phyloP scores from a whole-genome alignment of 306 rosid genomes.

The Sicyos baderoa region DNA sequence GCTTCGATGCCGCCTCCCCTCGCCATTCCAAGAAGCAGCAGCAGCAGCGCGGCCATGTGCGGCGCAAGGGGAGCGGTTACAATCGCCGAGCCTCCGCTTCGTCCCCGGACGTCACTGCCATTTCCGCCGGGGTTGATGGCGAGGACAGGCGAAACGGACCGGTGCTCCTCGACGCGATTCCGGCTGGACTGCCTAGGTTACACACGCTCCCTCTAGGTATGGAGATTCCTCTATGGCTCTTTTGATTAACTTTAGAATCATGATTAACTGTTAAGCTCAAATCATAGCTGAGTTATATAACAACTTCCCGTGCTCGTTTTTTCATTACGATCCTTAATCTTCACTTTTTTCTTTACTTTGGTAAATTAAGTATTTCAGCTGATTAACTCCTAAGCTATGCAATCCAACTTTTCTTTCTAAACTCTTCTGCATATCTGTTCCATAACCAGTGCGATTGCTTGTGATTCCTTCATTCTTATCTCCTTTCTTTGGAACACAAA shows the following conservation, averaged over 20 bases:
- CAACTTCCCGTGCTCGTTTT: not conserved
- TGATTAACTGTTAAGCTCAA: not conserved
- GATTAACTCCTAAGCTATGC: not conserved
- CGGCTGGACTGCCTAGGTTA: slow-evolving; percentile 69
- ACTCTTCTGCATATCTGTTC: not conserved
- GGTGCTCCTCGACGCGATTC: slow-evolving; percentile 56
- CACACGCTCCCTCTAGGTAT: slow-evolving; percentile 88
- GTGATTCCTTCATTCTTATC: not conserved
- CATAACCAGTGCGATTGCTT: not conserved
- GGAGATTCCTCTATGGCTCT: too few species aligned
- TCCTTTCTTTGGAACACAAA: not conserved
- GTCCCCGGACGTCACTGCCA: slow-evolving; percentile 62
- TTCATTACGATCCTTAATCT: not conserved
- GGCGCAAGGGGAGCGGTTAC: slow-evolving; percentile 33
- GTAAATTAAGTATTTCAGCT: not conserved
- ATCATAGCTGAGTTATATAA: not conserved
- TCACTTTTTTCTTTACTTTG: too few species aligned
- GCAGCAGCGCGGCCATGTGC: slow-evolving; percentile 19
- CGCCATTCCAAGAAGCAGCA: slow-evolving; percentile 31
- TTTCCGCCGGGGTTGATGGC: slow-evolving; percentile 40
- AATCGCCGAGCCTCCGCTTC: slow-evolving; percentile 55
- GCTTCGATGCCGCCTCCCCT: slow-evolving; percentile 37
- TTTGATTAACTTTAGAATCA: slow-evolving; percentile 10
- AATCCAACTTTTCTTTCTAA: not conserved
- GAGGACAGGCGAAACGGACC: slow-evolving; percentile 51